Conservation (phyloP, 2,329 filamentous ascomycete genomes). For the Fusarium burgessii region DNA sequence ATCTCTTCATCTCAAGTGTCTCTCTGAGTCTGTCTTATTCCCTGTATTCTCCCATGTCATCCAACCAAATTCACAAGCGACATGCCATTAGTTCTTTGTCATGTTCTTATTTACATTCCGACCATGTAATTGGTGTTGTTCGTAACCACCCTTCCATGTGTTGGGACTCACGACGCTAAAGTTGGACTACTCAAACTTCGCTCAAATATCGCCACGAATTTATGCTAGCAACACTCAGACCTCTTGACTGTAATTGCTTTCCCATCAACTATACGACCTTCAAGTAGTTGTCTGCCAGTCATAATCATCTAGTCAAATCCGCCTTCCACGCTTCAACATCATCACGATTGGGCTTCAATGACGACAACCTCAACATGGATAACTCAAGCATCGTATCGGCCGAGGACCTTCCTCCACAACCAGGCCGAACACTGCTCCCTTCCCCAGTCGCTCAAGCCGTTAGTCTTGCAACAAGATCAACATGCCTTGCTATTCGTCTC, state of each 20-base stretch:
- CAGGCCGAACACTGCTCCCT: slow-evolving; percentile 66
- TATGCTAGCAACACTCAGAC: neutral
- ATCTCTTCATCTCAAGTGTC: slow-evolving; percentile 26
- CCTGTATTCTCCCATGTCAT: slow-evolving; percentile 14
- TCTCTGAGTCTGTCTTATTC: slow-evolving; percentile 13
- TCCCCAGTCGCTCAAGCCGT: slow-evolving; percentile 68
- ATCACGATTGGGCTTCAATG: slow-evolving; percentile 19
- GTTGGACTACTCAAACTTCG: slow-evolving; percentile 10
- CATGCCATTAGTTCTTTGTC: slow-evolving; percentile 39
- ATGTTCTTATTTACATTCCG: slow-evolving; percentile 39
- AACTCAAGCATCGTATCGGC: slow-evolving; percentile 28
- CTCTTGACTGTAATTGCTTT: neutral
- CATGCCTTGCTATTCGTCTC: slow-evolving; percentile 67
- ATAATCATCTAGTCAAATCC: neutral
- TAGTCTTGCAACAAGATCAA: slow-evolving; percentile 70
- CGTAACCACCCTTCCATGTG: neutral
- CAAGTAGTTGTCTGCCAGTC: neutral
- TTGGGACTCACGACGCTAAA: slow-evolving; percentile 6
- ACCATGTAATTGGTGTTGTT: slow-evolving; percentile 35
- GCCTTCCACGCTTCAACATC: neutral
- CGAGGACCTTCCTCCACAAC: slow-evolving; percentile 39
- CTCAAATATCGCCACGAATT: slow-evolving; percentile 5
- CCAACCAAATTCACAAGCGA: slow-evolving; percentile 24
- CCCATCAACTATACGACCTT: neutral
- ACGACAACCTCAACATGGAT: slow-evolving; percentile 34